Evolutionary conservation across 208 protist species (phyloP), one percentile per base, ranked within the genome.

Genomic region (Trypanosoma brucei): DNA sequence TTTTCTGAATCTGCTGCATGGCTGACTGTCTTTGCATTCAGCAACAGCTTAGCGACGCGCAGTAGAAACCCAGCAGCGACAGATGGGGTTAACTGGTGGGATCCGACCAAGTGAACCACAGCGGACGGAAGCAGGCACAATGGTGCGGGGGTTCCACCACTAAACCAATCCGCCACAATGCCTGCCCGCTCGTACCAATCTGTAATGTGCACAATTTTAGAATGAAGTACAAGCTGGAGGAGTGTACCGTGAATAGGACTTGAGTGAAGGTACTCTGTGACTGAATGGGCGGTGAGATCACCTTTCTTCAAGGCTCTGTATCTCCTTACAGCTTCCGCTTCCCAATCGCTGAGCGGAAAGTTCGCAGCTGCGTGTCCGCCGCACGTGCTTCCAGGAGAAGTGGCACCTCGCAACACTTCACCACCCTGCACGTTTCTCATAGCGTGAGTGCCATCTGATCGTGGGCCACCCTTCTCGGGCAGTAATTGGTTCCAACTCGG

Each of bases 191-290:
- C 57, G 14, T 51, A n/a, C 59, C 66, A 68, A 9, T 70, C 65
- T 37, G 8, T 50, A 0, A 68, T 61, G 2, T 68, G 70, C 22
- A 79, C 44, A 36, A 76, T 63, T 40, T 71, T 72, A 49, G 70
- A 73, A n/a, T 77, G 70, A 0, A 84, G 38, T 39, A 84, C 66
- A 11, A 79, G 65, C 31, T 76, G 71, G 8, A 84, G 46, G 6
- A 84, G 50, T 51, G 52, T n/a, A n/a, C 39, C 46, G 37, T 57
- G 39, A 44, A 36, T 55, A 0, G 55, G 31, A 50, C 3, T 62
- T 22, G 67, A 56, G 8, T 50, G 55, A 0, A 59, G 0, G 38
- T 67, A 67, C 14, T 52, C 48, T 6, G 3, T 36, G 42, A 56
- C 13, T 62, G 39, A 51, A 44, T 34, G 39, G 30, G 39, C 54